Evolutionary conservation across 1,139 yeast species (phyloP).

Genomic region (Williopsis jadinii): DNA sequence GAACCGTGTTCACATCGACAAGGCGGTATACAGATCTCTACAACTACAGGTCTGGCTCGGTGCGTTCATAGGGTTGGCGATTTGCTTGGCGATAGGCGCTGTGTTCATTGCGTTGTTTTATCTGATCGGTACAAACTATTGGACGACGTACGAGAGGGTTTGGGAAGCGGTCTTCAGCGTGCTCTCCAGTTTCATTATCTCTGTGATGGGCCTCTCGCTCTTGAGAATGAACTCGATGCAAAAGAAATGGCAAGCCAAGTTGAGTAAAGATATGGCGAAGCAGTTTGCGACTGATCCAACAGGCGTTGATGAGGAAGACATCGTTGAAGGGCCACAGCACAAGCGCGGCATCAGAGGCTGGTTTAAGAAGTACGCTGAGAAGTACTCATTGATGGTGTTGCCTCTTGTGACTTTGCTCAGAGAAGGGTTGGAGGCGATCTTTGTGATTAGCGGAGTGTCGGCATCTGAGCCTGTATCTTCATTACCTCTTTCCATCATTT

Average conservation of each 20-base stretch:
- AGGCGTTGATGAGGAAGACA: conserved; percentile 16
- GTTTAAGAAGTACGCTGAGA: conserved; percentile 32
- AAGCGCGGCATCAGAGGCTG: conserved; percentile 9
- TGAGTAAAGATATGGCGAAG: conserved; percentile 57
- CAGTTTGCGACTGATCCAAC: conserved; percentile 27
- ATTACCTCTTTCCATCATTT: conserved; percentile 71
- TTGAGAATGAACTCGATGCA: conserved; percentile 78
- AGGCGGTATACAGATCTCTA: conserved; percentile 45
- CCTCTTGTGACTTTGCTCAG: conserved; percentile 77
- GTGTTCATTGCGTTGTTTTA: conserved; percentile 80
- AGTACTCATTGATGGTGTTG: conserved; percentile 67
- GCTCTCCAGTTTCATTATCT: conserved; percentile 67
- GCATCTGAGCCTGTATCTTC: conserved; percentile 59
- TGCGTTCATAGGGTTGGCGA: conserved; percentile 50
- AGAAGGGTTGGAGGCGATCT: conserved; percentile 87
- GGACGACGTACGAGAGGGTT: conserved; percentile 71
- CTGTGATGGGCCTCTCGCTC: conserved; percentile 82
- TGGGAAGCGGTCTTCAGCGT: conserved; percentile 85
- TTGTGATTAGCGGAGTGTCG: conserved; percentile 82
- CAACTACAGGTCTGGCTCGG: conserved; percentile 73
- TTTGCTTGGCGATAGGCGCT: conserved; percentile 68
- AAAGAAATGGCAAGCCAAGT: conserved; percentile 80
- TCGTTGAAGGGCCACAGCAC: conserved; percentile 13
- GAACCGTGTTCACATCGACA: conserved; percentile 27
- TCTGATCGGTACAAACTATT: conserved; percentile 60